Percentiles rank a stretch among this genome's conserved stretches.
These are phyloP conservation scores for Stenocarpella maydis DNA, from an alignment of 2,329 filamentous ascomycete genomes.

Conservation along the genomic window DNA sequence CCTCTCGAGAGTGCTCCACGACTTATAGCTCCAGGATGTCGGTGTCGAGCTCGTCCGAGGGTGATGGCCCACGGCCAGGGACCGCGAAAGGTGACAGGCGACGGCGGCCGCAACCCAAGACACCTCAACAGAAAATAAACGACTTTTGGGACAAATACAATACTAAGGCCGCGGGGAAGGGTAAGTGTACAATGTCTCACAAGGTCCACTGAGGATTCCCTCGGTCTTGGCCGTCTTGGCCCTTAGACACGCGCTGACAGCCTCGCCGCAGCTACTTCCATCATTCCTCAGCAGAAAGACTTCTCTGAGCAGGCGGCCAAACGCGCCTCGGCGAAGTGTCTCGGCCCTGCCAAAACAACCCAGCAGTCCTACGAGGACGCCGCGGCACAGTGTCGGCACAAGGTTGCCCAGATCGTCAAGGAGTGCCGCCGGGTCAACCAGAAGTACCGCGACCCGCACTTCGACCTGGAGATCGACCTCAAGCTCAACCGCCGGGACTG, in stretches of 20 bases:
- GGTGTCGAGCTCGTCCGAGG: conserved; percentile 4
- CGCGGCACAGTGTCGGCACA: conserved; percentile 71
- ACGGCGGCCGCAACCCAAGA: conserved; percentile 53
- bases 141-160: conserved; percentile 79
- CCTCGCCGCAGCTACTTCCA: conserved; percentile 63
- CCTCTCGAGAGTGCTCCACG: background rate
- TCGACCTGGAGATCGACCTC: conserved; percentile 82
- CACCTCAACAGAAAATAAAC: conserved; percentile 74
- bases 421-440: conserved; percentile 81
- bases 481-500: conserved; percentile 64
- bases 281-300: conserved; percentile 71
- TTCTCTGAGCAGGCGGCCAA: conserved; percentile 69
- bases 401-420: conserved; percentile 67
- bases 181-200: conserved; percentile 43
- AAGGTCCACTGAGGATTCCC: background rate
- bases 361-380: conserved; percentile 78
- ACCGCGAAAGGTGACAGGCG: background rate
- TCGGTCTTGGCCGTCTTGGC: background rate
- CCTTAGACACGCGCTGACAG: conserved; percentile 5
- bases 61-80: conserved; percentile 4
- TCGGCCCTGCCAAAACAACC: conserved; percentile 62
- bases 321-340: conserved; percentile 60
- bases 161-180: conserved; percentile 75
- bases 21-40: conserved; percentile 24
- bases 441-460: conserved; percentile 87